Percentiles rank a stretch among this genome's conserved stretches.
Evolutionary conservation across 2,329 filamentous ascomycete genomes (phyloP).

Genomic region (Macrophomina tecta): DNA sequence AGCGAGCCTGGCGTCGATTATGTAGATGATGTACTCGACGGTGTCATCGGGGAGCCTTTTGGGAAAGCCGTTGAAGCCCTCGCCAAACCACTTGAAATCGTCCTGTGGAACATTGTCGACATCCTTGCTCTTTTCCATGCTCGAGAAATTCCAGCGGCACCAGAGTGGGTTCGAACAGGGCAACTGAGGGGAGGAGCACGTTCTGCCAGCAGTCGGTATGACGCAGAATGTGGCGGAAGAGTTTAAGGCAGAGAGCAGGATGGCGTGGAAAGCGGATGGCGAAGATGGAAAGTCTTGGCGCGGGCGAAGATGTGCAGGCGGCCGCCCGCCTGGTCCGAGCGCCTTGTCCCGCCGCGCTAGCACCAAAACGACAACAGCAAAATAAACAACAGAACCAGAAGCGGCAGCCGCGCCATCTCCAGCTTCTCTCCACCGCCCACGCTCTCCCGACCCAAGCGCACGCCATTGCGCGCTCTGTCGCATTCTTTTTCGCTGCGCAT

Average conservation of each 20-base stretch:
- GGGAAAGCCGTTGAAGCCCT: constrained; percentile 69
- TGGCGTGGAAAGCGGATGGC: constrained; percentile 1
- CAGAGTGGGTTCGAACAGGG: background rate
- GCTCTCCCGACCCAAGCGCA: background rate
- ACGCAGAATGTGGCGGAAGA: too few species aligned
- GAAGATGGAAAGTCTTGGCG: constrained; percentile 14
- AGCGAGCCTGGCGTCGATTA: constrained; percentile 64
- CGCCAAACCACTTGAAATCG: constrained; percentile 69
- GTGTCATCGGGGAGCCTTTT: constrained; percentile 79
- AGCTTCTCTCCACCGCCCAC: constrained; percentile 8
- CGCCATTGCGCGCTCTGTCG: background rate
- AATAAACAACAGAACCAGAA: constrained; percentile 24
- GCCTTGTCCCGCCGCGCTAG: constrained; percentile 28
- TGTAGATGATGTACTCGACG: constrained; percentile 82
- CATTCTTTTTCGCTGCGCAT: constrained; percentile 23
- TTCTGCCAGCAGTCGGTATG: too few species aligned
- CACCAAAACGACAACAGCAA: constrained; percentile 25
- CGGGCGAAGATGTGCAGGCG: constrained; percentile 28
- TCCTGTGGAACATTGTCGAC: constrained; percentile 45
- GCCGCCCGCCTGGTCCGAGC: constrained; percentile 27
- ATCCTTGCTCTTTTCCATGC: constrained; percentile 19
- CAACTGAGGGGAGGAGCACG: too few species aligned
- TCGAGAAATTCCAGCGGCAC: background rate
- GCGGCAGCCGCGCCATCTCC: constrained; percentile 4
- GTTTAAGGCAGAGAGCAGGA: too few species aligned